Percentiles rank a stretch among this genome's conserved stretches.
These are phyloP conservation scores for Penicillium coprophilum DNA, from an alignment of 495 filamentous ascomycete species.

Conservation along the genomic window DNA sequence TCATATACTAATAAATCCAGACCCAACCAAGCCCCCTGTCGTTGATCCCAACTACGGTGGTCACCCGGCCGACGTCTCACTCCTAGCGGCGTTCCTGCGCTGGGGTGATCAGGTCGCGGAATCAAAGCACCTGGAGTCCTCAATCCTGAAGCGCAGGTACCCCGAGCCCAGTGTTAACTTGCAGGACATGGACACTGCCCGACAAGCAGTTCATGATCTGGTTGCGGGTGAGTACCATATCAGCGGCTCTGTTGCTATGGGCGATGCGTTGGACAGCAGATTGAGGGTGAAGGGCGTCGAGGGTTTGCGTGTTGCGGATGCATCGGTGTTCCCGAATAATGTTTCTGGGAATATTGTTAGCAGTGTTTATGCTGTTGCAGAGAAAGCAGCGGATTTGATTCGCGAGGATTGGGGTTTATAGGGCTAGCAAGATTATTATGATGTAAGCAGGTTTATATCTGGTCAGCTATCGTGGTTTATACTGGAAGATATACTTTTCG, in stretches of 20 bases:
- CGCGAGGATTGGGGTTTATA: constrained; percentile 37
- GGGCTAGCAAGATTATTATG: constrained; percentile 3
- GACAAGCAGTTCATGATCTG: constrained; percentile 19
- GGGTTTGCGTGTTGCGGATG: constrained; percentile 54
- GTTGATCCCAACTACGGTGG: constrained; percentile 34
- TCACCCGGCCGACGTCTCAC: constrained; percentile 39
- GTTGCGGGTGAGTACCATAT: constrained; percentile 25
- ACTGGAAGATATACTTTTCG: not conserved
- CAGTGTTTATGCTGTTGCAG: constrained; percentile 56
- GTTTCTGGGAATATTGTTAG: constrained; percentile 49
- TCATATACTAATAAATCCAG: constrained; percentile 6
- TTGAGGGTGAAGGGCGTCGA: constrained; percentile 50
- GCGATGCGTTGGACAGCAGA: constrained; percentile 50
- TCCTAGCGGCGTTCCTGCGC: constrained; percentile 33
- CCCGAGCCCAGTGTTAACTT: constrained; percentile 24
- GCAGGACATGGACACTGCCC: constrained; percentile 19
- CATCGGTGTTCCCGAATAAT: constrained; percentile 50
- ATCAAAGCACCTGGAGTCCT: constrained; percentile 20
- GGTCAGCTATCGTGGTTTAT: not conserved
- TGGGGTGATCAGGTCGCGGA: constrained; percentile 26
- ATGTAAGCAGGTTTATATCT: not conserved
- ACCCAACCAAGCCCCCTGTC: constrained; percentile 22
- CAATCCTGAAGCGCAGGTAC: constrained; percentile 17
- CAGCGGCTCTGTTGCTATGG: constrained; percentile 57
- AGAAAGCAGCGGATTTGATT: constrained; percentile 55